phyloP scores from a whole-genome alignment of 2,329 filamentous ascomycete genomes.

The Phaeosphaeria sp. region DNA sequence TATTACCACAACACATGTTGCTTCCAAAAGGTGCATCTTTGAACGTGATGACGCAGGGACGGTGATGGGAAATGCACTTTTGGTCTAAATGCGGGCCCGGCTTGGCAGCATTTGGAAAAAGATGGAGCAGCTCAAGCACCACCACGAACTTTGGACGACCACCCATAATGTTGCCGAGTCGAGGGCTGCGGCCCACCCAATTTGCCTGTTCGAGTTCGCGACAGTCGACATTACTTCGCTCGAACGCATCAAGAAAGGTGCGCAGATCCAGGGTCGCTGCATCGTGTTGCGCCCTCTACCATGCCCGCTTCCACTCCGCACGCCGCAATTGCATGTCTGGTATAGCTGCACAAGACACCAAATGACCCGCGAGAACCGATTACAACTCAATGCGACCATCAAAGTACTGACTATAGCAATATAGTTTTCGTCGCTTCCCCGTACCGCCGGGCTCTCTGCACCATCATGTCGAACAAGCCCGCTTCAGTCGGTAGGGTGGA shows the following conservation, averaged over 20 bases:
- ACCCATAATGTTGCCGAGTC: slow-evolving; percentile 56
- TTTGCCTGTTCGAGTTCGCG: slow-evolving; percentile 29
- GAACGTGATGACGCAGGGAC: not conserved
- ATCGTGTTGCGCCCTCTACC: not conserved
- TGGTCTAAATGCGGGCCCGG: slow-evolving; percentile 17
- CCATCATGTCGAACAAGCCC: slow-evolving; percentile 31
- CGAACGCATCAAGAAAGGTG: slow-evolving; percentile 43
- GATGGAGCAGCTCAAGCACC: slow-evolving; percentile 24
- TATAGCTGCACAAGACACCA: not conserved
- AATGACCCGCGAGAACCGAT: not conserved
- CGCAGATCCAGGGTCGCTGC: slow-evolving; percentile 12
- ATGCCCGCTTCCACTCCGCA: slow-evolving; percentile 9
- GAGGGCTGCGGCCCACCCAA: slow-evolving; percentile 52
- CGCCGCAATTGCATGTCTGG: slow-evolving; percentile 8
- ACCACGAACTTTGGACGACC: slow-evolving; percentile 33
- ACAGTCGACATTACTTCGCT: slow-evolving; percentile 27
- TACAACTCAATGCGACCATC: not conserved
- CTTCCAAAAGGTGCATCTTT: not conserved
- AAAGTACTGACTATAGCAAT: slow-evolving; percentile 13
- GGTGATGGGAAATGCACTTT: slow-evolving; percentile 8
- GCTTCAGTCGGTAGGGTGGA: slow-evolving; percentile 36
- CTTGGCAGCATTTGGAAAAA: slow-evolving; percentile 34
- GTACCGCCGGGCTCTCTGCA: slow-evolving; percentile 24
- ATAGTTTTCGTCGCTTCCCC: slow-evolving; percentile 45
- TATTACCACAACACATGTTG: not conserved